A percentile compares a stretch with the other conserved stretches of the same genome.
phyloP scores from a whole-genome alignment of 2,329 filamentous ascomycete genomes.

The Colletotrichum sp. region DNA sequence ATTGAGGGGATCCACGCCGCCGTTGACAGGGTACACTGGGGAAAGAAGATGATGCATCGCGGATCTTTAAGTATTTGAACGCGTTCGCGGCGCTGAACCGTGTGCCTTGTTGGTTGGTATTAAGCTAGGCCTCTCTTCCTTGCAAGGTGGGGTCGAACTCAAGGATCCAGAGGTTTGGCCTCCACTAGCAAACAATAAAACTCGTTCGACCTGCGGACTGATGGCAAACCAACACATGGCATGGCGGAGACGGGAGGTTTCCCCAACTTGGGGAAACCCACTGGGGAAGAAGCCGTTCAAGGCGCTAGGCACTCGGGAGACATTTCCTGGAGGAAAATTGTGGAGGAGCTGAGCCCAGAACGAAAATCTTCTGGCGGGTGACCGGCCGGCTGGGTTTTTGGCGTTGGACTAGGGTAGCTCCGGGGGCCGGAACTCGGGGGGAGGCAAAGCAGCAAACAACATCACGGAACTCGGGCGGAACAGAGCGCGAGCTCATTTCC shows the following conservation, averaged over 20 bases:
- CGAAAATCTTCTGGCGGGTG: background rate
- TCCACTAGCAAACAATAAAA: background rate
- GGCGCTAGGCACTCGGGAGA: background rate
- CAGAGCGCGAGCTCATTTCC: background rate
- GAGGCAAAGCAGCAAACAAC: background rate
- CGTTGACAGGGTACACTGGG: background rate
- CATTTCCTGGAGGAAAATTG: background rate
- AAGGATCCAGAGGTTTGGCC: background rate
- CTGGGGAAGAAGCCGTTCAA: background rate
- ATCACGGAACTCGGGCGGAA: conserved; percentile 13
- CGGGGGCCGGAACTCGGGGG: conserved; percentile 8
- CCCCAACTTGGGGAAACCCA: background rate
- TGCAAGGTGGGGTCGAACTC: background rate
- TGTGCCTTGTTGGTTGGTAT: background rate
- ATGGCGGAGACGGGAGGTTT: background rate
- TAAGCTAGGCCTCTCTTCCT: background rate
- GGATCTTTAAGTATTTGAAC: background rate
- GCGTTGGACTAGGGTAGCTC: background rate
- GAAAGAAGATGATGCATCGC: background rate
- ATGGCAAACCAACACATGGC: background rate
- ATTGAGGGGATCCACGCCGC: background rate
- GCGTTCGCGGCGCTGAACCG: background rate
- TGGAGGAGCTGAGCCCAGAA: conserved; percentile 5
- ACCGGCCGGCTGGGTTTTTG: background rate
- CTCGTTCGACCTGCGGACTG: background rate